These are phyloP conservation scores for Cyathus striatus DNA, from an alignment of 768 basidiomycete species.

Conservation along the genomic window DNA sequence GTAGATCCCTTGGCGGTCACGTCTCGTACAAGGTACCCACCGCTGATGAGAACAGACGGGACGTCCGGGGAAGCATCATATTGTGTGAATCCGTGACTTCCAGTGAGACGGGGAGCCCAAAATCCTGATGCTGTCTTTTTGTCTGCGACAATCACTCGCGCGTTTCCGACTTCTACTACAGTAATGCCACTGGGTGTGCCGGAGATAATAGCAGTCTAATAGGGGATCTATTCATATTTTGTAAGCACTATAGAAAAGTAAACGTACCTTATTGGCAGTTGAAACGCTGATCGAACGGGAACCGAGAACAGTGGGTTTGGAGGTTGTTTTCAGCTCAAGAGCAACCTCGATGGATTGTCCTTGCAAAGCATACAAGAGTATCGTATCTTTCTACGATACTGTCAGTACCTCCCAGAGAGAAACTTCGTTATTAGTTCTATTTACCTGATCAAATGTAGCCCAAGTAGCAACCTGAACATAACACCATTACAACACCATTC, in stretches of 20 bases:
- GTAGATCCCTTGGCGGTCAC: constrained; percentile 17
- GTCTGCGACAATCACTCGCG: constrained; percentile 52
- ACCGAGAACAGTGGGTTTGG: constrained; percentile 10
- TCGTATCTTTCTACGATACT: constrained; percentile 20
- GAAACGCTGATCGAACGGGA: constrained; percentile 15
- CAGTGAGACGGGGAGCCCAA: constrained; percentile 52
- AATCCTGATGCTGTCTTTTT: constrained; percentile 52
- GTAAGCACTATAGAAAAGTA: too few species aligned
- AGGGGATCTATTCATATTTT: neutral
- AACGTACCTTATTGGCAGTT: constrained; percentile 10
- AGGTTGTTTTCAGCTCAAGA: constrained; percentile 6
- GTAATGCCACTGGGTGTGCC: constrained; percentile 29
- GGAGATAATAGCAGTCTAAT: constrained; percentile 37
- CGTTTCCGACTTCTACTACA: constrained; percentile 39
- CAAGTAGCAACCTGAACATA: constrained; percentile 34
- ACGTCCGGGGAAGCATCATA: constrained; percentile 22
- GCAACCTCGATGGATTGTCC: constrained; percentile 28
- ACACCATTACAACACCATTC: neutral
- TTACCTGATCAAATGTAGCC: constrained; percentile 28
- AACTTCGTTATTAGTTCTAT: neutral
- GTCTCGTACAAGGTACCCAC: constrained; percentile 28
- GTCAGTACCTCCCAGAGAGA: too few species aligned
- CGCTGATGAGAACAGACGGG: constrained; percentile 24
- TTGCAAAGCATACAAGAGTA: constrained; percentile 31
- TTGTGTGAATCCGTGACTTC: constrained; percentile 11